phyloP scores from a whole-genome alignment of 176 grass and related monocot genomes.

The Ananas comosus region DNA sequence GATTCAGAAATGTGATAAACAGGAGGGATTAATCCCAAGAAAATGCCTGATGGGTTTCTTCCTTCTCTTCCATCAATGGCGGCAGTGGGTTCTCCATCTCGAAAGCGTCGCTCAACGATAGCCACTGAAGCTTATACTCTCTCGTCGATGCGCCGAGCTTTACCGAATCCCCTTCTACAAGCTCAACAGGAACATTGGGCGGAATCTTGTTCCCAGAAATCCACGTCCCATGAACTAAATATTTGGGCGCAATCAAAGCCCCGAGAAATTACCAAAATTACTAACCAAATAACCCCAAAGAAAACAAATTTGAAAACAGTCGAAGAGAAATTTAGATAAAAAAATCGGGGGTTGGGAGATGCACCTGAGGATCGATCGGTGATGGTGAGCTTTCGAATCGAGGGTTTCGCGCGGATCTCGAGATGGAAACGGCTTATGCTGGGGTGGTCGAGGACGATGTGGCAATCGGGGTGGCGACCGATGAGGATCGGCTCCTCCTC shows the following conservation, averaged over 20 bases:
- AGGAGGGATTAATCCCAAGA: constrained; percentile 10
- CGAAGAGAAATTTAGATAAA: too few species aligned
- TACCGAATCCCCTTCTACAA: constrained; percentile 47
- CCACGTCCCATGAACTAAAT: constrained; percentile 86
- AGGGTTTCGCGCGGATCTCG: constrained; percentile 29
- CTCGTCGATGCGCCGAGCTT: constrained; percentile 62
- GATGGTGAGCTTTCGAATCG: constrained; percentile 43
- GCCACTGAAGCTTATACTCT: constrained; percentile 76
- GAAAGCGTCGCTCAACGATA: constrained; percentile 45
- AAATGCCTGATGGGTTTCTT: constrained; percentile 47
- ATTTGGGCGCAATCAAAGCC: neutral
- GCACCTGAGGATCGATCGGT: constrained; percentile 69
- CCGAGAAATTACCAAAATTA: too few species aligned
- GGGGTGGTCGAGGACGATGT: constrained; percentile 75
- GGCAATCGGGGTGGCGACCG: constrained; percentile 76
- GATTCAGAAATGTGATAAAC: neutral
- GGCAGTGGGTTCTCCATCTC: constrained; percentile 64
- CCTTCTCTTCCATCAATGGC: constrained; percentile 61
- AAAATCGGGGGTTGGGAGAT: neutral
- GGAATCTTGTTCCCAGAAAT: constrained; percentile 65
- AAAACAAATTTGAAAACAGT: neutral
- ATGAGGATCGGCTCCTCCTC: constrained; percentile 33
- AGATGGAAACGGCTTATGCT: constrained; percentile 90
- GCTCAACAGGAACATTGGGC: constrained; percentile 38
- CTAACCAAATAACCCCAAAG: neutral